Percentiles rank a stretch among this genome's conserved stretches.
Conservation (phyloP, 257 asterid species). For the Solanum piurae region DNA sequence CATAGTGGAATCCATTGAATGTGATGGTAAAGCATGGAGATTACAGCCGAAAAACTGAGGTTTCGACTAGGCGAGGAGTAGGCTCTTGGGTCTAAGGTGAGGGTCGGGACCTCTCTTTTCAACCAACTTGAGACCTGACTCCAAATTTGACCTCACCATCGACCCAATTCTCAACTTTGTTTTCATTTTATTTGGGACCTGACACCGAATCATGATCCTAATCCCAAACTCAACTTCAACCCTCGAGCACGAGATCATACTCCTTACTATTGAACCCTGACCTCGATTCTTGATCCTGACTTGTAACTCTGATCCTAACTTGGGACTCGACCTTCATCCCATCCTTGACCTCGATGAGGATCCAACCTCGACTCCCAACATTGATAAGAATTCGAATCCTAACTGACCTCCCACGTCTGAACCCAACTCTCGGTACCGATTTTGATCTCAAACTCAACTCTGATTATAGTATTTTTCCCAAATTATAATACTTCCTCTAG, state of each 20-base stretch:
- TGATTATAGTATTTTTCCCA: neutral
- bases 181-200: neutral
- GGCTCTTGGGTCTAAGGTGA: neutral
- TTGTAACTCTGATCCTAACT: neutral
- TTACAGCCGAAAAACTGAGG: no score
- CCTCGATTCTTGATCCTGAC: neutral
- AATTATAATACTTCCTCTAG: no score
- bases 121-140: neutral
- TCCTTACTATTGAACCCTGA: neutral
- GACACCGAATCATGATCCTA: neutral
- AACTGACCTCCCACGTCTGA: neutral
- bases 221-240: neutral
- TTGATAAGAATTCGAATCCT: no score
- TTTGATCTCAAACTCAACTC: neutral
- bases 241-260: neutral
- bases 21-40: neutral
- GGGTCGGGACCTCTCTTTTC: neutral
- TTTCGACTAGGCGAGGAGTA: neutral
- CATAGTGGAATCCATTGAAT: neutral
- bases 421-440: neutral
- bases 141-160: neutral
- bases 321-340: fast-evolving
- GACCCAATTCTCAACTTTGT: no score
- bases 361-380: neutral
- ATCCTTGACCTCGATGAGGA: neutral